Base-by-base conservation (phyloP, 2,329 filamentous ascomycete species). In the Fusarium penzigii region DNA sequence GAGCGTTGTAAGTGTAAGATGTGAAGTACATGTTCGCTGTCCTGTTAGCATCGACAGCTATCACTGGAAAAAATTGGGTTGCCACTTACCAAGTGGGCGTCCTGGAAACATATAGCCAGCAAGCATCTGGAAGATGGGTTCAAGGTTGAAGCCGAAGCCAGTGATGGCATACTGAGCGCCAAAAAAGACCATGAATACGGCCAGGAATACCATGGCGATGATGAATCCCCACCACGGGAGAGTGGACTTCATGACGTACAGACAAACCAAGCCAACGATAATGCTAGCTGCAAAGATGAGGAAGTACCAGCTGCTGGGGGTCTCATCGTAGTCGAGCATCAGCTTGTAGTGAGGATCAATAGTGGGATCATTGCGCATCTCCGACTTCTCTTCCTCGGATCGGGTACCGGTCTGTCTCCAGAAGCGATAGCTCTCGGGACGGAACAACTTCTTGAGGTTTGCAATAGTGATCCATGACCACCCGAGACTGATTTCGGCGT, bases 211-310 rank as follows among this genome's bases (percentile, higher is more conserved):
- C 12, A 69, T 65, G 3, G 72, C 60, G 39, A 77, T 54, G 9
- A 78, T 44, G 34, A 77, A 77, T 0, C 69, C 76, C 73, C 73
- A 78, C 68, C 59, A 66, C 0, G 63, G 64, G 1, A 66, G 57
- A 7, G 65, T 67, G 0, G 61, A 62, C 20, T 61, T 52, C 43
- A 57, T 51, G 2, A 48, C 25, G 36, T 77, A 72, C 12, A 59
- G 10, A 2, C 39, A 46, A 3, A 42, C 5, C 12, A 59, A 4
- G 10, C 57, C 56, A 1, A 48, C 1, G 2, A 59, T 44, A 6
- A 56, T 29, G 4, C 43, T 49, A 0, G 17, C 13, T 2, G n/a
- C 16, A 2, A 59, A 44, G 14, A 59, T 45, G 1, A 46, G 11
- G 2, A 48, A 41, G 12, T 59, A 59, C 53, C 57, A 59, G 6